Evolutionary conservation across 768 basidiomycete genomes (phyloP), one percentile per base, ranked within the genome.

Genomic region (Macrolepiota albuminosa): DNA sequence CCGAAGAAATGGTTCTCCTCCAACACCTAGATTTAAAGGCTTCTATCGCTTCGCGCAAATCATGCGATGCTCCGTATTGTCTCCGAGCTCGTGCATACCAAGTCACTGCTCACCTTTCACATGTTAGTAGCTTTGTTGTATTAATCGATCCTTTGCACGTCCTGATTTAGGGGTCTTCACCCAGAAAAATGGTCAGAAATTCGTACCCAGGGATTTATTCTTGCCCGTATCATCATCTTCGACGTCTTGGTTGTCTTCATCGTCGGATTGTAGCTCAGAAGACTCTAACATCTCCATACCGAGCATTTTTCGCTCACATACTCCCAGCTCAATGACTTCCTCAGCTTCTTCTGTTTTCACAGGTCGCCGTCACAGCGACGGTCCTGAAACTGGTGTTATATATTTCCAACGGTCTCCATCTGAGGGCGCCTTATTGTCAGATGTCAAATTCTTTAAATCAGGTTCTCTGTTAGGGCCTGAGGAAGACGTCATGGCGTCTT

Each of bases 401-500:
- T 51, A 62, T 29, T 62, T 62, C 34, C 54, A 59, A 11, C 7
- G 42, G 29, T 56, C 58, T 36, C 24, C 33, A 31, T 50, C 16
- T 37, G 54, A 56, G 36, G 61, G 61, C 4, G 49, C 14, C 1
- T 33, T 53, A 18, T 37, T 63, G 13, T 47, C 61, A 6, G 50
- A 63, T 11, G 5, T 59, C 42, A 59, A 56, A 54, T 50, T 45
- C 11, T 14, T 63, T 10, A 56, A 52, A 26, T 4, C 18, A 21
- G 50, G 36, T 18, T 59, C 48, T 39, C 40, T 63, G 9, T 11
- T 61, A 10, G 7, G 29, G 1, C 56, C 60, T n/a, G 60, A 58
- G 1, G 60, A 63, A 7, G 62, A 57, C 13, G 42, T 61, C 10
- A 37, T 61, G 60, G 56, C 21, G 4, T 49, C 56, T n/a, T 63